phyloP scores from a whole-genome alignment of 106 monocot genomes.

The Xerophyta viscosa region DNA sequence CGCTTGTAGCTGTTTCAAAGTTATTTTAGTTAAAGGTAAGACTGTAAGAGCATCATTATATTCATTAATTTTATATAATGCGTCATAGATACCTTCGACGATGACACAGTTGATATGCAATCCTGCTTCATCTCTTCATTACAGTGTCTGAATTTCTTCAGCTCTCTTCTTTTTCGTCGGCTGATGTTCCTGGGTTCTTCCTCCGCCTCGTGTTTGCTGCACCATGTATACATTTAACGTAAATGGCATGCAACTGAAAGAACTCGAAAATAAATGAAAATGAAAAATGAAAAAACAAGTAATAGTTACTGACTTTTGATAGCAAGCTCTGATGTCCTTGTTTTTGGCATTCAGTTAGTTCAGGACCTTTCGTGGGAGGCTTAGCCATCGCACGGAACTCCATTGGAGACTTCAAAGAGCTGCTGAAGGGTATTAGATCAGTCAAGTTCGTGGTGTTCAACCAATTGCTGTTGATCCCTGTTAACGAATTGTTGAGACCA shows the following conservation, averaged over 20 bases:
- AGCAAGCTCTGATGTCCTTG: slow-evolving; percentile 12
- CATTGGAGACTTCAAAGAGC: slow-evolving; percentile 2
- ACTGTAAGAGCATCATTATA: background rate
- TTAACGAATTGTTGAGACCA: slow-evolving; percentile 12
- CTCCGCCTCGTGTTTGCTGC: slow-evolving; percentile 23
- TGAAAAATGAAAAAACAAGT: no score
- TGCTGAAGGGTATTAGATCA: slow-evolving; percentile 35
- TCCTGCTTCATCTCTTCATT: slow-evolving; percentile 50
- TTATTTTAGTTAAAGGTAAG: background rate
- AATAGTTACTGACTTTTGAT: slow-evolving; percentile 16
- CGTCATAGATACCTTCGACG: background rate
- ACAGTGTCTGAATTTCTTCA: slow-evolving; percentile 37
- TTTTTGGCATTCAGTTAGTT: slow-evolving; percentile 15
- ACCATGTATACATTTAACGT: background rate
- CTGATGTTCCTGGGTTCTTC: slow-evolving; percentile 18
- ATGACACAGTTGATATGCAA: slow-evolving; percentile 9
- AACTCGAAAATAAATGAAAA: background rate
- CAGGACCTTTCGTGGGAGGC: slow-evolving; percentile 9
- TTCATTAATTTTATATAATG: background rate
- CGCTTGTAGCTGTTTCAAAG: slow-evolving; percentile 42
- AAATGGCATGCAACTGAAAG: background rate
- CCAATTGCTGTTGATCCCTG: slow-evolving; percentile 12
- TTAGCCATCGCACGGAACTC: slow-evolving; percentile 15
- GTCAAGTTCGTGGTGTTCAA: slow-evolving; percentile 30
- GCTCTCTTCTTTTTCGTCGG: slow-evolving; percentile 55